phyloP scores from a whole-genome alignment of 495 filamentous ascomycete species.

The Penicillium roqueforti region DNA sequence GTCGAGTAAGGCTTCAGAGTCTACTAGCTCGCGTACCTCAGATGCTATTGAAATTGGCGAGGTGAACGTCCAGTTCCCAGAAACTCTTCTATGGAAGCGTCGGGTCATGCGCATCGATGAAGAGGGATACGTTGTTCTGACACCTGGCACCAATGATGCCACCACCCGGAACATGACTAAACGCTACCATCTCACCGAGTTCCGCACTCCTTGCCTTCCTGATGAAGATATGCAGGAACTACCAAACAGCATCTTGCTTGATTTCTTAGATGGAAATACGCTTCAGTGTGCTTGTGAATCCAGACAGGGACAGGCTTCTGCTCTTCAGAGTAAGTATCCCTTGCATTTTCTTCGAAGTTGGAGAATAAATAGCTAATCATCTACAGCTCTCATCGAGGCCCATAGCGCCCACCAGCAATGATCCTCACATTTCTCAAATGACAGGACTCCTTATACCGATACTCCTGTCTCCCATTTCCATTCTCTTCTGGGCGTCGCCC shows the following conservation, averaged over 20 bases:
- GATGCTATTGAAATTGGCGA: slow-evolving; percentile 69
- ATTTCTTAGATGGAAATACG: slow-evolving; percentile 77
- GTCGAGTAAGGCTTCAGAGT: slow-evolving; percentile 27
- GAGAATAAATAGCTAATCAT: slow-evolving; percentile 4
- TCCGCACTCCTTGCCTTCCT: slow-evolving; percentile 70
- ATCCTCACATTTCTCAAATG: slow-evolving; percentile 1
- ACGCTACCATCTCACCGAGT: slow-evolving; percentile 76
- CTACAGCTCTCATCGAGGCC: slow-evolving; percentile 27
- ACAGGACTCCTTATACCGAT: slow-evolving; percentile 11
- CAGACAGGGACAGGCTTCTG: slow-evolving; percentile 61
- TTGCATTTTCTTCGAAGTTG: background rate
- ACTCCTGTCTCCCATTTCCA: slow-evolving; percentile 7
- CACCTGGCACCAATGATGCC: slow-evolving; percentile 45
- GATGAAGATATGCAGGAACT: slow-evolving; percentile 87
- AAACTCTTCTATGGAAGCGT: slow-evolving; percentile 88
- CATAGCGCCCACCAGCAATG: slow-evolving; percentile 26
- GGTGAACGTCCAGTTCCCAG: slow-evolving; percentile 90
- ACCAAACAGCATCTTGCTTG: slow-evolving; percentile 78
- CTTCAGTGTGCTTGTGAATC: slow-evolving; percentile 86
- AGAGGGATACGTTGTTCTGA: slow-evolving; percentile 71
- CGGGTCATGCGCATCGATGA: slow-evolving; percentile 74
- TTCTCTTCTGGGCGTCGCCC: slow-evolving; percentile 3
- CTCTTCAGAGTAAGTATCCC: slow-evolving; percentile 58
- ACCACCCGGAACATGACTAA: slow-evolving; percentile 57
- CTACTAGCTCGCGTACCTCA: slow-evolving; percentile 18